Percentiles rank a stretch among this genome's conserved stretches.
Evolutionary conservation across 2,329 filamentous ascomycete species (phyloP).

Genomic region (Cytospora paraplurivora): DNA sequence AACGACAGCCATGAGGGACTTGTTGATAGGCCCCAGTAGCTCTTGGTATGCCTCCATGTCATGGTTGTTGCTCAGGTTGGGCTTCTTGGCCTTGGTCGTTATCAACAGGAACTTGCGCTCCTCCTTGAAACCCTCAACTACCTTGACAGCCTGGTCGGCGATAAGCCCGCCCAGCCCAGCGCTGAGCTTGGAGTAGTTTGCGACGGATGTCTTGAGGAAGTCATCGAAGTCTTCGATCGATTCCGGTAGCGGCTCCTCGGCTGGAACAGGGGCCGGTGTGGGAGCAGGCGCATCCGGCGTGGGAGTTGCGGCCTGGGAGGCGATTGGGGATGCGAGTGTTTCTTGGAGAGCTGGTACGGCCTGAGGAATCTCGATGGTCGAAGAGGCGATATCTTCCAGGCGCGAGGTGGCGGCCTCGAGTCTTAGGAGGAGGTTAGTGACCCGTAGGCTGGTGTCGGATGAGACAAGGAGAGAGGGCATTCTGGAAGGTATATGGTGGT

Average conservation of each 20-base stretch:
- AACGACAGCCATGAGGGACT: slow-evolving; percentile 75
- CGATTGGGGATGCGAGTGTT: slow-evolving; percentile 39
- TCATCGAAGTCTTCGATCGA: slow-evolving; percentile 86
- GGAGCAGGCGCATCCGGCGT: slow-evolving; percentile 40
- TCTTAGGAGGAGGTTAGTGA: slow-evolving; percentile 62
- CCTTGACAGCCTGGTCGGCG: slow-evolving; percentile 69
- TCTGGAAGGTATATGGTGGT: neutral
- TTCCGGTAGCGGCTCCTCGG: slow-evolving; percentile 65
- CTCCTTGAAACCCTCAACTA: slow-evolving; percentile 71
- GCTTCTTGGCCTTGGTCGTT: slow-evolving; percentile 89
- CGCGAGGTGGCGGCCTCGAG: slow-evolving; percentile 96
- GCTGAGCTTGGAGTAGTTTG: slow-evolving; percentile 77
- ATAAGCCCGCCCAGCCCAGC: slow-evolving; percentile 75
- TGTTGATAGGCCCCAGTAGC: slow-evolving; percentile 84
- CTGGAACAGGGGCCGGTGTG: slow-evolving; percentile 44
- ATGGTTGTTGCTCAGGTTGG: slow-evolving; percentile 60
- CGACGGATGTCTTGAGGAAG: slow-evolving; percentile 73
- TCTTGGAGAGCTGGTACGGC: slow-evolving; percentile 50
- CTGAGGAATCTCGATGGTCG: slow-evolving; percentile 63
- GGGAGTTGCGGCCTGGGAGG: slow-evolving; percentile 38
- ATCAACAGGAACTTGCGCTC: slow-evolving; percentile 88
- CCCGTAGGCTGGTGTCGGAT: slow-evolving; percentile 36
- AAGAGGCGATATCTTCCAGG: slow-evolving; percentile 91
- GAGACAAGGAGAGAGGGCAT: slow-evolving; percentile 29
- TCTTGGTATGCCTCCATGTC: slow-evolving; percentile 70